These are phyloP conservation scores for Lecanicillium sp. DNA, from an alignment of 2,329 filamentous ascomycete species.

Conservation along the genomic window DNA sequence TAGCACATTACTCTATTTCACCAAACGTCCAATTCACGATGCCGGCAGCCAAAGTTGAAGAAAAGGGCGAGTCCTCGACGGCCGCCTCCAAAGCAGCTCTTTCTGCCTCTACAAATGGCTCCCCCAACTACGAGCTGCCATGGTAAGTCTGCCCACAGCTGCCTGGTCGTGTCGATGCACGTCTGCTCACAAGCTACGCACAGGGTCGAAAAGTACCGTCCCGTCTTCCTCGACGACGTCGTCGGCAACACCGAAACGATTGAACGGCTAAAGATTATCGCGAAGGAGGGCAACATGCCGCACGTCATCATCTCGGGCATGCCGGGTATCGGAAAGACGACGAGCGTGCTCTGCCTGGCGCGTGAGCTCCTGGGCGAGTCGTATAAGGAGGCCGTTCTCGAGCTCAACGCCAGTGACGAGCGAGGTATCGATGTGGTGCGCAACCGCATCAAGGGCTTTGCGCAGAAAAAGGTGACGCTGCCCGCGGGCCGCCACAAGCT, in stretches of 20 bases:
- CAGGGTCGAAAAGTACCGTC: conserved; percentile 98
- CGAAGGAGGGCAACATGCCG: conserved; percentile 98
- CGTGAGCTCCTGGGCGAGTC: conserved; percentile 84
- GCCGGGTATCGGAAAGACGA: conserved; percentile 98
- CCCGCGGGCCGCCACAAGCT: conserved; percentile 88
- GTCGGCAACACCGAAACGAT: conserved; percentile 98
- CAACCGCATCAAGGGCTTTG: conserved; percentile 96
- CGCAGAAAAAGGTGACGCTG: conserved; percentile 96
- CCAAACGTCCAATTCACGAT: conserved; percentile 29
- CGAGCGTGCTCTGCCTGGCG: conserved; percentile 87
- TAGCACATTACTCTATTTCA: conserved; percentile 14
- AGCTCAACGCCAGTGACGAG: conserved; percentile 95
- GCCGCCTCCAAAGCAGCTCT: conserved; percentile 53
- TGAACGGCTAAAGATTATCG: conserved; percentile 95
- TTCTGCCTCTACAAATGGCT: conserved; percentile 43
- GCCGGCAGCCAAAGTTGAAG: conserved; percentile 44
- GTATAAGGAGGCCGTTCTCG: conserved; percentile 95
- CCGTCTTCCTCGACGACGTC: conserved; percentile 90
- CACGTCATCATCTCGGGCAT: conserved; percentile 99
- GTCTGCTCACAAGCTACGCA: conserved; percentile 11
- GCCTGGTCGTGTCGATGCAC: conserved; percentile 18
- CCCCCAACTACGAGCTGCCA: conserved; percentile 65
- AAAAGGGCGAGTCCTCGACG: conserved; percentile 55
- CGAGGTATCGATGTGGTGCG: conserved; percentile 96
- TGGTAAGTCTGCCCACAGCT: conserved; percentile 47